Evolutionary conservation across 306 rosid species (phyloP), one percentile per base, ranked within the genome.

Genomic region (Clitoria ternatea): DNA sequence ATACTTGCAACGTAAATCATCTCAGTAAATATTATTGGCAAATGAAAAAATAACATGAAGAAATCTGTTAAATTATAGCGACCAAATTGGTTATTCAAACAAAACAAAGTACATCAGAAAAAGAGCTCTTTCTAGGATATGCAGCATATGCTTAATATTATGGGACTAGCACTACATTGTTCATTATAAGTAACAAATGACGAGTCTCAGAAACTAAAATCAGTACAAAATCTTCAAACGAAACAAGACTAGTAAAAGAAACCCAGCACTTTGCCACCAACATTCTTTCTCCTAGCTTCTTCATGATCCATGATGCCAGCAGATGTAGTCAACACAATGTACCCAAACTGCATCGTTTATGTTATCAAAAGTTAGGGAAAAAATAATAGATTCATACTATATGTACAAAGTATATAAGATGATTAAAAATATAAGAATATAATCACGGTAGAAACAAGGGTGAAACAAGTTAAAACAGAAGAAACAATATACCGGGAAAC

Each of bases 271-370:
- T 78, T 78, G 9, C 82, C 78, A 45, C 82, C 82, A 65, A 72
- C 82, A 72, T 78, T 78, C 73, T 78, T 78, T 29, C 78, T 78
- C 74, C 82, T 72, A 2, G 82, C 78, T 71, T 79, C 83, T 66
- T 73, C 83, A 40, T 79, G 83, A 49, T 79, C 83, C 83, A 73
- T 79, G 54, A 79, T 79, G 18, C 83, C 83, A 40, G 83, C 83
- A 26, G 83, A 79, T 71, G 79, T 79, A 29, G 82, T 79, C 75
- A 79, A 59, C 26, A 79, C 83, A 22, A 79, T 79, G 40, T 72
- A 79, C 35, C 83, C 83, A 73, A 79, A 79, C 83, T 79, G 75
- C 79, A 73, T 4, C n/a, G 40, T 57, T 57, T 23, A 3, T 10
- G 49, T 4, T 47, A 29, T 9, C 61, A 44, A 42, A 43, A 3